These are phyloP conservation scores for Elsinoe fawcettii DNA, from an alignment of 2,329 filamentous ascomycete species.

Conservation along the genomic window DNA sequence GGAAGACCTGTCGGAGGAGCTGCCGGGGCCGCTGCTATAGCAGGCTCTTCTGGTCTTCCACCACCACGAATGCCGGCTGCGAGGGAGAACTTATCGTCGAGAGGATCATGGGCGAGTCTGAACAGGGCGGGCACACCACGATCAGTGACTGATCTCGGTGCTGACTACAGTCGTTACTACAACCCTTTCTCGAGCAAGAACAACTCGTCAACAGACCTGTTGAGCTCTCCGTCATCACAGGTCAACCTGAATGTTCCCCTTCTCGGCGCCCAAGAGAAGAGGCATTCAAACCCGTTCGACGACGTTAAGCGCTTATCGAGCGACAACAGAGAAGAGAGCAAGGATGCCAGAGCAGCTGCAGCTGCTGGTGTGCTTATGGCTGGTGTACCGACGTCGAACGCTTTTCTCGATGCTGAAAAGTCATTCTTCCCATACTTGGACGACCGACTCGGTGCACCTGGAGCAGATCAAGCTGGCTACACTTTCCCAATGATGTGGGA, in stretches of 20 bases:
- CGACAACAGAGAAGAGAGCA: constrained; percentile 20
- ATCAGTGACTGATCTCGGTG: constrained; percentile 30
- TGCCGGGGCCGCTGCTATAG: constrained; percentile 18
- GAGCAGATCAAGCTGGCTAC: constrained; percentile 35
- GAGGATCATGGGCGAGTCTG: constrained; percentile 25
- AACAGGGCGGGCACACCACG: constrained; percentile 25
- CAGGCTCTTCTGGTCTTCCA: constrained; percentile 13
- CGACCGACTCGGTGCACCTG: constrained; percentile 40
- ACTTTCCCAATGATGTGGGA: constrained; percentile 42
- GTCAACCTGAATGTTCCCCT: constrained; percentile 17
- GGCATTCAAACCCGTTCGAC: constrained; percentile 29
- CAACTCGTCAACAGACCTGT: constrained; percentile 28
- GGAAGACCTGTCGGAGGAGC: constrained; percentile 19
- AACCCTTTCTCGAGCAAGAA: constrained; percentile 32
- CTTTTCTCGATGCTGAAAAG: constrained; percentile 28
- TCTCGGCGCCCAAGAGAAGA: constrained; percentile 22
- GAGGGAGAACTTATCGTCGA: constrained; percentile 21
- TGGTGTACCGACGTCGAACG: background rate
- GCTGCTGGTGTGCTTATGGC: constrained; percentile 16
- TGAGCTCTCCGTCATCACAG: constrained; percentile 22
- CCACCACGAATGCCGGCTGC: constrained; percentile 17
- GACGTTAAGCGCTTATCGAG: constrained; percentile 26
- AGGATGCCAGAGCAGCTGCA: constrained; percentile 17
- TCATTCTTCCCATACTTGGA: constrained; percentile 37
- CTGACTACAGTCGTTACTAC: constrained; percentile 33